Evolutionary conservation across 2,329 filamentous ascomycete genomes (phyloP).

Genomic region (Coleophoma eucalyptorum): DNA sequence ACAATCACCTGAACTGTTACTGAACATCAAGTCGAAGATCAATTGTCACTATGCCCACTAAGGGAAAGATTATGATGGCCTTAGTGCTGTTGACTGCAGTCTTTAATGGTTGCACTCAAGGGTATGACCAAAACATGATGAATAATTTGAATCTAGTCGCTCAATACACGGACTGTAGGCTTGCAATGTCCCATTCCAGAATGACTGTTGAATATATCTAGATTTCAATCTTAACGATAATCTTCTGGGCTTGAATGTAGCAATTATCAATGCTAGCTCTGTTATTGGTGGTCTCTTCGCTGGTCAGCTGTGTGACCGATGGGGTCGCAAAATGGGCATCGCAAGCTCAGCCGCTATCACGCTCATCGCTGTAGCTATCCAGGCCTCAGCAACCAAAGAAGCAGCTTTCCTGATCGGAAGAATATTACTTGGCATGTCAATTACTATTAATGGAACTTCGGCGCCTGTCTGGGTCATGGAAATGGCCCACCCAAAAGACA

Average conservation of each 20-base stretch:
- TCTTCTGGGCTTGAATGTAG: background rate
- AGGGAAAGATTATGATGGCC: background rate
- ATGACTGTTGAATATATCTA: too few species aligned
- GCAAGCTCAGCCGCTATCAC: background rate
- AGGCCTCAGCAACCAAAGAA: background rate
- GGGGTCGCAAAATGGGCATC: background rate
- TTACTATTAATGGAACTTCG: background rate
- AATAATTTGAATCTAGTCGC: background rate
- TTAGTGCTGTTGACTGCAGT: background rate
- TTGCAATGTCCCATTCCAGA: too few species aligned
- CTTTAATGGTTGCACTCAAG: background rate
- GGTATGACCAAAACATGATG: background rate
- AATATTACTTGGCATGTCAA: background rate
- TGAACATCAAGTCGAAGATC: too few species aligned
- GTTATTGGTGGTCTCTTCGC: background rate
- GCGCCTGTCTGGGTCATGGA: background rate
- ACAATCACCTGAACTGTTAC: too few species aligned
- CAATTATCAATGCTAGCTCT: background rate
- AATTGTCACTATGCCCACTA: too few species aligned
- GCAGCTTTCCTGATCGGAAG: background rate
- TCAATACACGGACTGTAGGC: background rate
- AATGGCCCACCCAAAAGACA: background rate
- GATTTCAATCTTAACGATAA: background rate
- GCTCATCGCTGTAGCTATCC: background rate
- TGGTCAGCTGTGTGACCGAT: background rate